Evolutionary conservation across 1,139 yeast species (phyloP).

Genomic region (Candida pseudoviswanathii): DNA sequence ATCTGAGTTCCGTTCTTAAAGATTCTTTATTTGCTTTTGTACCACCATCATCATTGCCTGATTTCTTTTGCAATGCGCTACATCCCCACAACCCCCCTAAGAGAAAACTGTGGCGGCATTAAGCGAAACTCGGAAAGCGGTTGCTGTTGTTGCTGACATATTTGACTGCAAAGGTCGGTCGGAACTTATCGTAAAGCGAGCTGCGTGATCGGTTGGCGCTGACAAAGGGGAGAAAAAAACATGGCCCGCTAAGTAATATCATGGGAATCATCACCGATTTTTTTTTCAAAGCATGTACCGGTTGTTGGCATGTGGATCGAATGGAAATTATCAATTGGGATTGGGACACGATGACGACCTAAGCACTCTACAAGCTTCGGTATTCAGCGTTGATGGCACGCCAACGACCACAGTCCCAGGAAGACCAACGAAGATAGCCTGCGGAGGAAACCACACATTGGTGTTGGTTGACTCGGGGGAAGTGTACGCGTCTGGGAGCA

Average conservation of each 20-base stretch:
- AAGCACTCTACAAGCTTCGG: conserved; percentile 27
- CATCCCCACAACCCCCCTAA: no score
- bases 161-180: not conserved
- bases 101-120: not conserved
- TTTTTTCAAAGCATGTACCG: conserved; percentile 18
- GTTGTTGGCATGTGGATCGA: conserved; percentile 73
- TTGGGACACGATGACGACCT: conserved; percentile 58
- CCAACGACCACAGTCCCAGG: conserved; percentile 4
- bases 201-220: not conserved
- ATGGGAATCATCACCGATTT: not conserved
- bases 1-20: not conserved
- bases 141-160: no score
- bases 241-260: not conserved
- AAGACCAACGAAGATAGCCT: conserved; percentile 46
- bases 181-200: not conserved
- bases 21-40: not conserved
- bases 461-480: conserved; percentile 56
- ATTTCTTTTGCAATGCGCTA: not conserved
- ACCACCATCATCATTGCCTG: not conserved
- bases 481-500: conserved; percentile 63
- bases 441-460: conserved; percentile 91
- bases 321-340: conserved; percentile 81
- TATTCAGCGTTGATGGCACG: conserved; percentile 21
- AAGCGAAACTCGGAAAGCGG: not conserved
- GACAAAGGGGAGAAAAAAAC: not conserved